phyloP scores from a whole-genome alignment of 306 rosid species.

The Prosopis cineraria region DNA sequence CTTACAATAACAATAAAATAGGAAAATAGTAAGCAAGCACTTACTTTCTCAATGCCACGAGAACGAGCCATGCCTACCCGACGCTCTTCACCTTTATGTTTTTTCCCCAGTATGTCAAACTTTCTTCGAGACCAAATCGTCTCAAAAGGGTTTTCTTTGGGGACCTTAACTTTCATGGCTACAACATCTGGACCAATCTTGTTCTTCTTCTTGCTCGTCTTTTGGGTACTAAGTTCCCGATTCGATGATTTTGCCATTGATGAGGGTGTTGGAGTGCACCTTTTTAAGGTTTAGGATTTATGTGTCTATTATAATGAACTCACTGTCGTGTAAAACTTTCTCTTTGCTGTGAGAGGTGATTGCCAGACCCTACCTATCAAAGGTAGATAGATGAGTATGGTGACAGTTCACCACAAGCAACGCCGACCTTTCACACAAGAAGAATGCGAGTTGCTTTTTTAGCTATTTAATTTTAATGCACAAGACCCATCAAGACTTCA shows the following conservation, averaged over 20 bases:
- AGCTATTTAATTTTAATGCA: no score
- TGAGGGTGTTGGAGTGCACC: neutral
- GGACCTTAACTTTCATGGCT: conserved; percentile 70
- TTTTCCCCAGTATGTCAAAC: conserved; percentile 79
- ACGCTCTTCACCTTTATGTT: conserved; percentile 82
- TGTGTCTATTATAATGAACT: neutral
- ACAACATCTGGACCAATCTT: conserved; percentile 55
- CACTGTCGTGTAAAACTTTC: neutral
- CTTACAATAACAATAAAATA: neutral
- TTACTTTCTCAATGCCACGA: conserved; percentile 62
- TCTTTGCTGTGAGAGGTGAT: neutral
- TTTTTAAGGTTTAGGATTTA: neutral
- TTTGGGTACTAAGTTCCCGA: conserved; percentile 15
- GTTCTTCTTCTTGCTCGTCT: conserved; percentile 45
- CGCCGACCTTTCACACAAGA: neutral
- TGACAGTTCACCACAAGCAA: neutral
- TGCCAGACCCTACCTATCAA: neutral
- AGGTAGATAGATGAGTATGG: neutral
- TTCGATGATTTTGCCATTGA: conserved; percentile 45
- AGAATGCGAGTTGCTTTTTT: neutral
- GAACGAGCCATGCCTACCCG: conserved; percentile 84
- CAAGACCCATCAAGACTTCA: no score
- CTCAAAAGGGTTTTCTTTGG: conserved; percentile 66
- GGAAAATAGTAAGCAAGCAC: neutral
- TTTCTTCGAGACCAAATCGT: conserved; percentile 77